phyloP scores from a whole-genome alignment of 306 rosid genomes.

The Vigna reflexopilosa region DNA sequence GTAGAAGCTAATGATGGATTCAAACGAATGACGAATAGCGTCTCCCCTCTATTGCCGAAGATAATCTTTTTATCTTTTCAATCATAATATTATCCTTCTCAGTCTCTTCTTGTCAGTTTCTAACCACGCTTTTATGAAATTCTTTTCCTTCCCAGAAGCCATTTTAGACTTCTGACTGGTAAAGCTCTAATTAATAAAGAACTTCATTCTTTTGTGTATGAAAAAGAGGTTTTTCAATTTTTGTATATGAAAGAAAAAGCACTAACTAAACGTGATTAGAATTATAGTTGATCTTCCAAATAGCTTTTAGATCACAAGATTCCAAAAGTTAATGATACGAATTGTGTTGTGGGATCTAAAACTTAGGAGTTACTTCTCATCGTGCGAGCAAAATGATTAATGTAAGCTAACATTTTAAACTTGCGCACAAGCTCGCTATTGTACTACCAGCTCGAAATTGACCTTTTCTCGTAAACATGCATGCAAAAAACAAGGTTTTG shows the following conservation, averaged over 20 bases:
- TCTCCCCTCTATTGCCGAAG: conserved; percentile 26
- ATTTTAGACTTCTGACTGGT: neutral
- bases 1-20: conserved; percentile 39
- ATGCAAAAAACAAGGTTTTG: conserved; percentile 29
- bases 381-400: neutral
- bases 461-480: conserved; percentile 34
- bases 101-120: conserved; percentile 38
- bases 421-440: conserved; percentile 15
- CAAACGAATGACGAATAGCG: neutral
- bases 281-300: neutral
- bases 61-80: conserved; percentile 39
- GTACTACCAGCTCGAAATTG: conserved; percentile 1
- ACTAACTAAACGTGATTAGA: neutral
- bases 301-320: neutral
- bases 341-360: conserved; percentile 28
- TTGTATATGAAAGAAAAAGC: neutral
- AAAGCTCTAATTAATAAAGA: neutral
- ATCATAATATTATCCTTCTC: conserved; percentile 4
- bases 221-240: neutral
- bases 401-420: conserved; percentile 2
- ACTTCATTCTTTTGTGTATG: neutral
- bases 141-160: neutral
- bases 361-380: conserved; percentile 11
- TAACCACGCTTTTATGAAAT: conserved; percentile 30
- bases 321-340: neutral